A percentile compares a stretch with the other conserved stretches of the same genome.
Conservation (phyloP, 805 yeast species). For the Metschnikowia continentalis region DNA sequence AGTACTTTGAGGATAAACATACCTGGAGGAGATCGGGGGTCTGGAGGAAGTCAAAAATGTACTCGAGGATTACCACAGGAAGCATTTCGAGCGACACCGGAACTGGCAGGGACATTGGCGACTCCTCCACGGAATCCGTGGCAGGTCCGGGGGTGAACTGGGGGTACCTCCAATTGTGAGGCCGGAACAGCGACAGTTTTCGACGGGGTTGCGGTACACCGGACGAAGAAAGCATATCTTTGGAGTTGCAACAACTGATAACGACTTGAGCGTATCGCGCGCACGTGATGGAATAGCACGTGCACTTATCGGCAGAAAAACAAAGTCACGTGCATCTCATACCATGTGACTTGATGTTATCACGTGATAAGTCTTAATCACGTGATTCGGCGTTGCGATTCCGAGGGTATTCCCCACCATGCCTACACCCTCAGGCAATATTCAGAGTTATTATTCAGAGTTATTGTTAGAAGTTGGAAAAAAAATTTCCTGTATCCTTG, state of each 20-base stretch:
- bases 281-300: not conserved
- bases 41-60: slow-evolving; percentile 19
- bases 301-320: not conserved
- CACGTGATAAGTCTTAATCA: too few relatives aligned
- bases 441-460: too few relatives aligned
- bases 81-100: slow-evolving; percentile 17
- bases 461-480: too few relatives aligned
- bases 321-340: too few relatives aligned
- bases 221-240: not conserved
- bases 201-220: slow-evolving; percentile 1
- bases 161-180: slow-evolving; percentile 12
- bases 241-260: not conserved
- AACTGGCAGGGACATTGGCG: too few relatives aligned
- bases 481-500: not conserved
- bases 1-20: slow-evolving; percentile 18
- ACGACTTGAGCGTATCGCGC: not conserved
- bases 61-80: slow-evolving; percentile 17
- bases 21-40: slow-evolving; percentile 22
- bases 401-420: too few relatives aligned
- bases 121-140: not conserved
- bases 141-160: not conserved
- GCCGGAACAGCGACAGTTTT: slow-evolving; percentile 11
- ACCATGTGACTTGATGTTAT: too few relatives aligned
- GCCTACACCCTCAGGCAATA: too few relatives aligned
- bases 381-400: too few relatives aligned